phyloP scores from a whole-genome alignment of 768 basidiomycete species.

The Termitomyces sp. region DNA sequence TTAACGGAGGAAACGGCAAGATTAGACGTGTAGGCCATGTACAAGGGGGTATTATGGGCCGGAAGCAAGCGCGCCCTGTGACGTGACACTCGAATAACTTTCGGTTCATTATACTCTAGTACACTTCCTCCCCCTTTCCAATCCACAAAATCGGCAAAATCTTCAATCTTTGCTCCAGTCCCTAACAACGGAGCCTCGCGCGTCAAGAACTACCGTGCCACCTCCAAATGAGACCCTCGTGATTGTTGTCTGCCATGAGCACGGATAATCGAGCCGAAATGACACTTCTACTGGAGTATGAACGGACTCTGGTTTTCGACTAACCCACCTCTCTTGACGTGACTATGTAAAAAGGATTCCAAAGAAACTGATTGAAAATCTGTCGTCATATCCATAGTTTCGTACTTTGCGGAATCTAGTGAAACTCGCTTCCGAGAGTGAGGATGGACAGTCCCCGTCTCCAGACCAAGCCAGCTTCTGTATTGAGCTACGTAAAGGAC shows the following conservation, averaged over 20 bases:
- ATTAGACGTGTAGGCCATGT: not conserved
- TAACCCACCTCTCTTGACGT: not conserved
- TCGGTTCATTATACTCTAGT: not conserved
- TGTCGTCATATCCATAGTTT: not conserved
- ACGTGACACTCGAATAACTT: conserved; percentile 10
- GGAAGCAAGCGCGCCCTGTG: conserved; percentile 8
- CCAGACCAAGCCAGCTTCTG: not conserved
- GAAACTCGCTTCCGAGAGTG: not conserved
- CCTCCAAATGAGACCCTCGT: not conserved
- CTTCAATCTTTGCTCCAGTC: not conserved
- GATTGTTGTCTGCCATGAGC: not conserved
- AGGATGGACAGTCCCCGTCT: not conserved
- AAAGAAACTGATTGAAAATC: not conserved
- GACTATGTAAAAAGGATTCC: not conserved
- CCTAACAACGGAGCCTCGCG: not conserved
- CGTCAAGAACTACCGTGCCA: conserved; percentile 3
- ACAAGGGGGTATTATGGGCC: conserved; percentile 1
- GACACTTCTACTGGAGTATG: not conserved
- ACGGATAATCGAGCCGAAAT: not conserved
- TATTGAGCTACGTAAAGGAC: not conserved
- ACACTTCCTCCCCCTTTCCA: not conserved
- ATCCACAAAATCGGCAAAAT: conserved; percentile 1
- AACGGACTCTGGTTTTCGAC: not conserved
- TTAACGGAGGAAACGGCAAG: conserved; percentile 4
- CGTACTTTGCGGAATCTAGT: not conserved